Percentiles rank a stretch among this genome's conserved stretches.
Evolutionary conservation across 2,329 filamentous ascomycete genomes (phyloP).

Genomic region (Alternaria gaisen): DNA sequence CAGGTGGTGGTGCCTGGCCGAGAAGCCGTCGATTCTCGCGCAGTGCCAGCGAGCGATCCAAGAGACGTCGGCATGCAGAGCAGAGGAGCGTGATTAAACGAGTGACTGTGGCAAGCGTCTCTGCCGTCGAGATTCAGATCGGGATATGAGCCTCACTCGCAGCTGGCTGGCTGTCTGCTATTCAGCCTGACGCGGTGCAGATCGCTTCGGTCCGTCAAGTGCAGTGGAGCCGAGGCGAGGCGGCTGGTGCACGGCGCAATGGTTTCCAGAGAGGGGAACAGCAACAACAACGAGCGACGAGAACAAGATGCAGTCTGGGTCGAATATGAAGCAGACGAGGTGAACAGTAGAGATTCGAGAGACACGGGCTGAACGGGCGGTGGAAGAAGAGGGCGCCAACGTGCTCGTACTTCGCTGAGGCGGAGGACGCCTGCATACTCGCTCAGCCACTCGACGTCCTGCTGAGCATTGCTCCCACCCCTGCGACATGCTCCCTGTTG

Average conservation of each 20-base stretch:
- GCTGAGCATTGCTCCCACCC: slow-evolving; percentile 18
- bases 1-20: slow-evolving; percentile 21
- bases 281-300: slow-evolving; percentile 15
- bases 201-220: slow-evolving; percentile 28
- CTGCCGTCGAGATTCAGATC: slow-evolving; percentile 2
- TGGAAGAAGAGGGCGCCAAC: slow-evolving; percentile 21
- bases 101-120: slow-evolving; percentile 21
- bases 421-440: slow-evolving; percentile 23
- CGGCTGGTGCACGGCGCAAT: slow-evolving; percentile 16
- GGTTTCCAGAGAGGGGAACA: slow-evolving; percentile 12
- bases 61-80: slow-evolving; percentile 27
- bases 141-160: slow-evolving; percentile 20
- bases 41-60: slow-evolving; percentile 16
- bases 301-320: not conserved
- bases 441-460: slow-evolving; percentile 32
- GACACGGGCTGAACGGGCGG: slow-evolving; percentile 15
- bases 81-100: slow-evolving; percentile 7
- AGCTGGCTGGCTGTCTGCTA: slow-evolving; percentile 13
- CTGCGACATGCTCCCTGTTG: slow-evolving; percentile 12
- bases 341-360: slow-evolving; percentile 5
- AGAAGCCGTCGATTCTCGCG: slow-evolving; percentile 17
- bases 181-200: slow-evolving; percentile 36
- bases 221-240: slow-evolving; percentile 22
- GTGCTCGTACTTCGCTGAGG: slow-evolving; percentile 29
- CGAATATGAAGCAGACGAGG: not conserved